A percentile compares a stretch with the other conserved stretches of the same genome.
Conservation (phyloP, 177 flowering plant species). For the Tripterygium wilfordii region DNA sequence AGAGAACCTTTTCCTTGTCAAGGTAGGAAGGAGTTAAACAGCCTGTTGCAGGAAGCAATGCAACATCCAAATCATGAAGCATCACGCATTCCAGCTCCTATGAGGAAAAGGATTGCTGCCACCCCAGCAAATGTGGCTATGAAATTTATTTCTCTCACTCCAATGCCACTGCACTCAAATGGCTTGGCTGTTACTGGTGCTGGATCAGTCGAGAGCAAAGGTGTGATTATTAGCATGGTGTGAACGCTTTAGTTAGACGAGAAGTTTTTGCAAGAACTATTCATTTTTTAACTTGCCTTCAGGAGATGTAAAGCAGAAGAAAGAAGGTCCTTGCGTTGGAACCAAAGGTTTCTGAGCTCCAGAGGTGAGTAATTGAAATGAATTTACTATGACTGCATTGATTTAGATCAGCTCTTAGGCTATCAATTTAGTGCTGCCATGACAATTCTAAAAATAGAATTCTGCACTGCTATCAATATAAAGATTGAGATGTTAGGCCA, state of each 20-base stretch:
- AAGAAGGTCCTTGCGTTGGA: slow-evolving; percentile 93
- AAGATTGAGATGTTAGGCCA: no score
- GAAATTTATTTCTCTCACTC: slow-evolving; percentile 42
- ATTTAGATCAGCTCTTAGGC: not conserved
- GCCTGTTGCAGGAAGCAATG: slow-evolving; percentile 58
- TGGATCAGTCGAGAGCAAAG: slow-evolving; percentile 47
- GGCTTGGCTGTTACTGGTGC: slow-evolving; percentile 48
- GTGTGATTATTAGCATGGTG: slow-evolving; percentile 17
- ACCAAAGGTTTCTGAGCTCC: slow-evolving; percentile 97
- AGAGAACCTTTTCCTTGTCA: slow-evolving; percentile 69
- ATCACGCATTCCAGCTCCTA: slow-evolving; percentile 33
- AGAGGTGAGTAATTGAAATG: slow-evolving; percentile 63
- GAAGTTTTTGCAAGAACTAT: no score
- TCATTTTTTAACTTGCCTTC: slow-evolving; percentile 4
- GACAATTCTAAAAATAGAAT: no score
- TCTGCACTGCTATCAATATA: no score
- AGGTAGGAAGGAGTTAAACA: slow-evolving; percentile 76
- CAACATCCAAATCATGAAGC: slow-evolving; percentile 36
- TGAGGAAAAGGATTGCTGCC: slow-evolving; percentile 81
- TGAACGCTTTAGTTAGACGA: slow-evolving; percentile 1
- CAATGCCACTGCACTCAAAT: slow-evolving; percentile 73
- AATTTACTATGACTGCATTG: no score
- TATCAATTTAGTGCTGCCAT: not conserved
- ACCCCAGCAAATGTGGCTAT: slow-evolving; percentile 40
- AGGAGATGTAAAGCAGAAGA: slow-evolving; percentile 64